A percentile compares a stretch with the other conserved stretches of the same genome.
Conservation (phyloP, 2,329 filamentous ascomycete genomes). For the Chalaropsis thielavioides region DNA sequence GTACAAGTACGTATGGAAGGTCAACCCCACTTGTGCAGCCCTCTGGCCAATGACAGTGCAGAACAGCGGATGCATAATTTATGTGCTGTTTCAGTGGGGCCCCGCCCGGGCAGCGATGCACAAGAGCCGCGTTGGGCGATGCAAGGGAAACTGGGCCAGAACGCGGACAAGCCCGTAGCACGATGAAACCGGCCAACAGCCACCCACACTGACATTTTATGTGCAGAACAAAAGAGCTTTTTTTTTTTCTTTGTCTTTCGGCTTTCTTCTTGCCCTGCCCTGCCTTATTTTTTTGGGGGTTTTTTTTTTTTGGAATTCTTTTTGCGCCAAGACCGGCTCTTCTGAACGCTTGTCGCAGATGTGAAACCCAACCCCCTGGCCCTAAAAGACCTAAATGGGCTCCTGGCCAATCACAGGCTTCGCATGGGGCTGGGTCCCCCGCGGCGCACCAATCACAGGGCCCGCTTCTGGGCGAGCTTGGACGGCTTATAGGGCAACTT, state of each 20-base stretch:
- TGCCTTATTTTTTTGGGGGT: background rate
- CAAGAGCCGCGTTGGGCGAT: background rate
- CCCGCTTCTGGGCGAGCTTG: background rate
- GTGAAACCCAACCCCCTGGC: constrained; percentile 18
- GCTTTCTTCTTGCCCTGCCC: too few relatives aligned
- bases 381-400: background rate
- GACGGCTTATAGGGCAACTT: background rate
- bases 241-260: too few relatives aligned
- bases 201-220: background rate
- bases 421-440: background rate
- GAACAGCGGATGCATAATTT: background rate
- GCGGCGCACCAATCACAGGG: background rate
- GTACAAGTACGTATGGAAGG: background rate
- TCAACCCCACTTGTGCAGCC: background rate
- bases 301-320: background rate
- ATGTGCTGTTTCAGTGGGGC: background rate
- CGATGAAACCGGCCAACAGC: too few relatives aligned
- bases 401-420: background rate
- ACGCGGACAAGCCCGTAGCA: background rate
- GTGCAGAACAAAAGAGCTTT: too few relatives aligned
- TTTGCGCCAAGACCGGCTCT: background rate
- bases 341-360: constrained; percentile 16
- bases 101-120: background rate
- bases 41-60: background rate
- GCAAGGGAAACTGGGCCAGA: background rate